Conservation (phyloP, 192 early-diverging fungal genomes). For the Blastocladiella britannica region DNA sequence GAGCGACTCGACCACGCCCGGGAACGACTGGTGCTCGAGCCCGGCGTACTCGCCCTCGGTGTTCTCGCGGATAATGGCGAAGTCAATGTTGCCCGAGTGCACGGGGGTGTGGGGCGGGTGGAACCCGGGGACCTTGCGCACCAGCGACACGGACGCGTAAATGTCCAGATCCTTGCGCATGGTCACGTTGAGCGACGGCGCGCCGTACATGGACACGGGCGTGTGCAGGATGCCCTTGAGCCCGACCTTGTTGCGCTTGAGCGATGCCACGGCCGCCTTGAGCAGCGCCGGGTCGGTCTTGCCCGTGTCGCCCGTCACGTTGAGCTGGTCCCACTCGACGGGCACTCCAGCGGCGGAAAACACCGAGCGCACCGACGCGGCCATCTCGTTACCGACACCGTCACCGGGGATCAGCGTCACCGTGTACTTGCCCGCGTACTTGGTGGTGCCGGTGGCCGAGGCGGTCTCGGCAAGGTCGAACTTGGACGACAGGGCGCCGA, state of each 20-base stretch:
- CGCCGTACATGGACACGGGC: constrained; percentile 60
- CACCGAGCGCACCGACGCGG: constrained; percentile 72
- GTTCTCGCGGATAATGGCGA: constrained; percentile 99
- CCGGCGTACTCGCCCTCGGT: constrained; percentile 99
- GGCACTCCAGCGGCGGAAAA: constrained; percentile 86
- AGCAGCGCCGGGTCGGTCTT: constrained; percentile 52
- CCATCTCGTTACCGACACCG: constrained; percentile 89
- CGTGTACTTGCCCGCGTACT: constrained; percentile 85
- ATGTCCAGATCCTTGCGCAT: constrained; percentile 97
- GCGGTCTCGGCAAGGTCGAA: too few relatives aligned
- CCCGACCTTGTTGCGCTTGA: constrained; percentile 87
- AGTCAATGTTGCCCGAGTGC: constrained; percentile 83
- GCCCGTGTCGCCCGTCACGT: constrained; percentile 78
- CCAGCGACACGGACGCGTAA: constrained; percentile 82
- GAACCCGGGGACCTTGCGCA: constrained; percentile 74
- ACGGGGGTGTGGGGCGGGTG: constrained; percentile 18
- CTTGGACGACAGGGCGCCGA: not conserved
- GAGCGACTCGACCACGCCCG: constrained; percentile 94
- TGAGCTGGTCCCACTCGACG: constrained; percentile 92
- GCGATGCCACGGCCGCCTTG: constrained; percentile 75
- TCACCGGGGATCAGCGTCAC: constrained; percentile 97
- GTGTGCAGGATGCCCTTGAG: constrained; percentile 89
- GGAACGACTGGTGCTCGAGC: constrained; percentile 91
- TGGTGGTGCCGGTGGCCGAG: constrained; percentile 11
- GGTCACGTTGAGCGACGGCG: constrained; percentile 89